A percentile compares a stretch with the other conserved stretches of the same genome.
phyloP scores from a whole-genome alignment of 495 filamentous ascomycete genomes.

The Podospora pseudoanserina region DNA sequence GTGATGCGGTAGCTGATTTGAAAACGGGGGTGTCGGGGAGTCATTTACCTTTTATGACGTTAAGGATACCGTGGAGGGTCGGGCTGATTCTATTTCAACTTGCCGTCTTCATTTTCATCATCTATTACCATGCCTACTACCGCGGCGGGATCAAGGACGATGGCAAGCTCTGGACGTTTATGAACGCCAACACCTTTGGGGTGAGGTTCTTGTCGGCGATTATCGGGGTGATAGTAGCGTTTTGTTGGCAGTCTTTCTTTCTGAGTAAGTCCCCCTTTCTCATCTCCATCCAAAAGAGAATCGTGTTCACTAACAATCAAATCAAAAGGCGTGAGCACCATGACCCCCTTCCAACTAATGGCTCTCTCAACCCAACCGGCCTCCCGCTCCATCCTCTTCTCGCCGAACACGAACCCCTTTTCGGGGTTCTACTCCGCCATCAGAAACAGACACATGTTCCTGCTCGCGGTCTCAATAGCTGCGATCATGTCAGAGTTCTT shows the following conservation, averaged over 20 bases:
- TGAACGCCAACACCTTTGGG: slow-evolving; percentile 35
- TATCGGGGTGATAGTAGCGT: slow-evolving; percentile 32
- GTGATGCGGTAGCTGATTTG: neutral
- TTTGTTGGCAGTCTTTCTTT: slow-evolving; percentile 36
- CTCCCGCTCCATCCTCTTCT: slow-evolving; percentile 27
- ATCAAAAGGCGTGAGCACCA: slow-evolving; percentile 30
- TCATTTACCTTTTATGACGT: slow-evolving; percentile 29
- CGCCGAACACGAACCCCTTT: slow-evolving; percentile 33
- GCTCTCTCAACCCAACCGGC: slow-evolving; percentile 22
- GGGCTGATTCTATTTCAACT: slow-evolving; percentile 27
- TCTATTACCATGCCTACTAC: slow-evolving; percentile 36
- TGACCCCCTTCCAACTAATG: slow-evolving; percentile 31
- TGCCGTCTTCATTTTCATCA: slow-evolving; percentile 28
- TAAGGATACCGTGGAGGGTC: slow-evolving; percentile 30
- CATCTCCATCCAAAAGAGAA: neutral
- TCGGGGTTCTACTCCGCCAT: slow-evolving; percentile 29
- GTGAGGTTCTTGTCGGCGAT: slow-evolving; percentile 35
- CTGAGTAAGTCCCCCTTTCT: slow-evolving; percentile 20
- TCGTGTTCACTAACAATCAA: neutral
- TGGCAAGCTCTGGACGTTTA: slow-evolving; percentile 28
- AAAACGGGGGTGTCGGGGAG: slow-evolving; percentile 1
- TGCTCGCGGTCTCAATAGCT: slow-evolving; percentile 22
- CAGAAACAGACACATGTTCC: slow-evolving; percentile 25
- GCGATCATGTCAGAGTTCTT: slow-evolving; percentile 34
- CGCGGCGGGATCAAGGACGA: slow-evolving; percentile 24